Base-by-base conservation (phyloP, 805 yeast genomes). In the Scheffersomyces stipitis region DNA sequence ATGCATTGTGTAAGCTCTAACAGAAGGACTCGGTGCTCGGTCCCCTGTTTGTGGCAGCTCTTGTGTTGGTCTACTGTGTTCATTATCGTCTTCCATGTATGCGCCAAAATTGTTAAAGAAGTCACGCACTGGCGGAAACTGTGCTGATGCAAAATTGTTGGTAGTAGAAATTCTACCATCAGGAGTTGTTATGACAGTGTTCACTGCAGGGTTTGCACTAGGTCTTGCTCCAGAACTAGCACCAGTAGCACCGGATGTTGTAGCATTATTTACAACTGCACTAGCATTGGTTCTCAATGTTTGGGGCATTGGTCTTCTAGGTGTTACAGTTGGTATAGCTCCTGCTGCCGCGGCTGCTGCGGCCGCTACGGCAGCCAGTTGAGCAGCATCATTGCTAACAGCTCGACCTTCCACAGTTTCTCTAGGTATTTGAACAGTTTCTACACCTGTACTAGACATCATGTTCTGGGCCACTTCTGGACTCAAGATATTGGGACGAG, bases 381-480 rank as follows among this genome's bases (percentile, higher is more conserved):
- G n/a, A n/a, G n/a, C n/a, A n/a, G n/a, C n/a, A n/a, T n/a, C n/a
- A n/a, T n/a, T n/a, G n/a, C n/a, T n/a, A n/a, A n/a, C n/a, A n/a
- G n/a, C n/a, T n/a, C n/a, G n/a, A n/a, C n/a, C n/a, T n/a, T n/a
- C n/a, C n/a, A n/a, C 24, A 20, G 10, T 10, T 7, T 20, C 24
- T 20, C 24, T 20, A 20, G 24, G 24, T 20, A 48, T 40, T 3
- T 51, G 50, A 15, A 53, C 39, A 5, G 57, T 54, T 35, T 56
- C 64, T 41, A 52, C 50, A 12, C 55, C 55, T 18, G 46, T 48
- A 26, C 54, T 51, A 6, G 66, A 60, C 28, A 60, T 28, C 27
- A 65, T 56, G 26, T 60, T 61, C 35, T 62, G 71, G n/a, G 61
- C 46, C 14, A 60, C 66, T 29, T 66, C 71, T 15, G 60, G 67